Conservation (phyloP, 2,329 filamentous ascomycete species). For the Fusarium begoniae region DNA sequence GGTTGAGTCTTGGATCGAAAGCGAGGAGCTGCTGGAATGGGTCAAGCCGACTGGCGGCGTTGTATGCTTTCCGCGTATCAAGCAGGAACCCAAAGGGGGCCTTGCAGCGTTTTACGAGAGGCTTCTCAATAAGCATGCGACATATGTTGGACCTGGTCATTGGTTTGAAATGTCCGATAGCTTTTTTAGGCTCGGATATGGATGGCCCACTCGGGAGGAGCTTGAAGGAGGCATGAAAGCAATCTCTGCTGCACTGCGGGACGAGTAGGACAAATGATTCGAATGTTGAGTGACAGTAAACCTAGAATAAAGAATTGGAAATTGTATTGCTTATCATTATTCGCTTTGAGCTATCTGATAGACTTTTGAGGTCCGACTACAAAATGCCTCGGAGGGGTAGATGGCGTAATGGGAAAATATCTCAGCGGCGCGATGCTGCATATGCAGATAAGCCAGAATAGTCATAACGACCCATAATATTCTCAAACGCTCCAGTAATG, state of each 20-base stretch:
- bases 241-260: background rate
- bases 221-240: background rate
- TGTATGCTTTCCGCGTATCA: background rate
- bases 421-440: background rate
- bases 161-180: background rate
- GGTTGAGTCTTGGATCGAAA: background rate
- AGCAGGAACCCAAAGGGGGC: background rate
- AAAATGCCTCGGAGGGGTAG: background rate
- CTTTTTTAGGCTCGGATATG: background rate
- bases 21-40: background rate
- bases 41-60: background rate
- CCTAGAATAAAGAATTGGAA: accelerated
- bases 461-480: background rate
- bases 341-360: background rate
- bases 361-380: background rate
- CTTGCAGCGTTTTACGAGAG: background rate
- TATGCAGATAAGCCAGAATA: background rate
- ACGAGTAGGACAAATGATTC: background rate
- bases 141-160: background rate
- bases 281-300: accelerated
- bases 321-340: accelerated
- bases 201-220: background rate
- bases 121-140: background rate
- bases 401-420: background rate
- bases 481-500: background rate